Base-by-base conservation (phyloP, 805 yeast species). In the Candida stauntonica region DNA sequence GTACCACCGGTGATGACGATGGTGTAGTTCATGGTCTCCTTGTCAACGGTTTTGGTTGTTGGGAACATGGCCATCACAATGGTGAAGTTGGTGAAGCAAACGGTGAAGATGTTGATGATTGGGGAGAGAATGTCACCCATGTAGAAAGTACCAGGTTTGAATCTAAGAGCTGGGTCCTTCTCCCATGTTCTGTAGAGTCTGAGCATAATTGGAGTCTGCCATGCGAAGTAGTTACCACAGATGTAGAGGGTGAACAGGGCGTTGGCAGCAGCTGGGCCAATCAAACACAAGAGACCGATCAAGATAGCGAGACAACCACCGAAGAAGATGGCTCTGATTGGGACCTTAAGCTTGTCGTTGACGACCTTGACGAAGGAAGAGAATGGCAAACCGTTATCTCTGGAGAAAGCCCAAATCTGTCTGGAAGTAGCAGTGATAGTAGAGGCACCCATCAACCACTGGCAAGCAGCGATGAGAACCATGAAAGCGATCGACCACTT, bases 341-440 rank as follows among this genome's bases (percentile, higher is more conserved):
- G 88, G 24, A 77, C 81, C 21, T 72, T 69, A 28, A 72, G 60
- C 42, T 57, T 67, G 33, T 70, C 65, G 53, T 81, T 66, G 36
- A 81, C 81, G 32, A 65, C 72, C 48, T 77, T 74, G 42, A 80
- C 68, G 48, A 61, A 58, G 24, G 66, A 55, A 18, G 79, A 67
- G 51, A 78, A 64, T 14, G 86, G 85, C 45, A 80, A 65, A 13
- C 87, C 88, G 50, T 80, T 79, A 57, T 82, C 91, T 63, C 91
- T 73, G 29, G 86, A 78, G 58, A 81, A 79, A 1, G 87, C 86
- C 78, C 83, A 81, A 35, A 79, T 68, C 57, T 81, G 87, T 58
- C 88, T 72, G 5, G 85, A 78, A 6, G 75, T 70, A 9, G 86
- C 86, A 33, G 79, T 70, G 33, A 79, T 62, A 35, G 75, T 70